phyloP scores from a whole-genome alignment of 768 basidiomycete species.

The Rubroboletus satanas region DNA sequence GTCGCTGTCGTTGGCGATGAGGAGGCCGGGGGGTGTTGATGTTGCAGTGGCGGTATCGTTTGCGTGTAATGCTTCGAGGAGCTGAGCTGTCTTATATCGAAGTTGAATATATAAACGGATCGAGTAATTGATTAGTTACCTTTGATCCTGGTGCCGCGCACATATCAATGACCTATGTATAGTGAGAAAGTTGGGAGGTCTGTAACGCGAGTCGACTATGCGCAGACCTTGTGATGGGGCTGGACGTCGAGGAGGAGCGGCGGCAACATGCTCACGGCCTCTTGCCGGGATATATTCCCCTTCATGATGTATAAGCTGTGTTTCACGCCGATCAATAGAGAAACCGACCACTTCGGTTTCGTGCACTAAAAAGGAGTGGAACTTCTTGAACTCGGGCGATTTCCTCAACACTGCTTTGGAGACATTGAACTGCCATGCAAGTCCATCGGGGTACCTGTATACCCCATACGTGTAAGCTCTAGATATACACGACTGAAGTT shows the following conservation, averaged over 20 bases:
- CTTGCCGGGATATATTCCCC: slow-evolving; percentile 96
- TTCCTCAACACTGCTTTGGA: slow-evolving; percentile 86
- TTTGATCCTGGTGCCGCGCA: slow-evolving; percentile 99
- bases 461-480: neutral
- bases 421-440: slow-evolving; percentile 96
- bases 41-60: slow-evolving; percentile 60
- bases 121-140: slow-evolving; percentile 35
- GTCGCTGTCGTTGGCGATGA: slow-evolving; percentile 95
- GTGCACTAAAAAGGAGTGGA: slow-evolving; percentile 94
- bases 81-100: slow-evolving; percentile 74
- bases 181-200: neutral
- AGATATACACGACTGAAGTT: slow-evolving; percentile 4
- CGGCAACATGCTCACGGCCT: slow-evolving; percentile 99
- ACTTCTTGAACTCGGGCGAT: slow-evolving; percentile 85
- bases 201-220: neutral
- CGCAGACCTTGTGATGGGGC: slow-evolving; percentile 75
- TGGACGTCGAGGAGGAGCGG: slow-evolving; percentile 93
- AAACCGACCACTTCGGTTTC: slow-evolving; percentile 91
- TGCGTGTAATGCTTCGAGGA: slow-evolving; percentile 91
- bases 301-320: slow-evolving; percentile 27
- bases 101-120: neutral
- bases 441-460: slow-evolving; percentile 85
- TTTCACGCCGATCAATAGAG: neutral
- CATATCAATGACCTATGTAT: slow-evolving; percentile 81
- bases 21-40: slow-evolving; percentile 74